Evolutionary conservation across 1,284 basidiomycete genomes (phyloP).

Genomic region (Naganishia albida): DNA sequence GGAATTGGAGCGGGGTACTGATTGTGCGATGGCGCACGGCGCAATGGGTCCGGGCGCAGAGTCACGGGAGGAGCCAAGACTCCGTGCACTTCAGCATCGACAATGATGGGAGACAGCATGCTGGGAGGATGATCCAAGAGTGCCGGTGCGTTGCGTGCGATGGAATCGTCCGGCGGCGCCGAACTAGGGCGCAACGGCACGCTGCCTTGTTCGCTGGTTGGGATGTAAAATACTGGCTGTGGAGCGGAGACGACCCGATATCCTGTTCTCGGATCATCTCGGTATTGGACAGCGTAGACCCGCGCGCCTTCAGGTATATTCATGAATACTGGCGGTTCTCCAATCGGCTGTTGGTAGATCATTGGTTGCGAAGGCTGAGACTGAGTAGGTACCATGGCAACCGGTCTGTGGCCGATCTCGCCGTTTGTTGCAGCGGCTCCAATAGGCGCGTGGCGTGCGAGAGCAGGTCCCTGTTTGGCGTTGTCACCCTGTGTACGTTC

Average conservation of each 20-base stretch:
- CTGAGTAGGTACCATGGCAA: constrained; percentile 16
- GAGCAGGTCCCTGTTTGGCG: not conserved
- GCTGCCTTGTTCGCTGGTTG: not conserved
- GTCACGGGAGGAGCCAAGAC: constrained; percentile 13
- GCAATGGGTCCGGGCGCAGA: constrained; percentile 20
- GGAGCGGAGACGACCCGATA: constrained; percentile 23
- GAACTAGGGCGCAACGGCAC: constrained; percentile 18
- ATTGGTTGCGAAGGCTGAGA: constrained; percentile 12
- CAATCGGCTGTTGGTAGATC: constrained; percentile 16
- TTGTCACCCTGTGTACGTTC: not conserved
- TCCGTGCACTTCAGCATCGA: constrained; percentile 6
- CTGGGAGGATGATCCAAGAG: not conserved
- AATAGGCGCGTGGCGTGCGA: not conserved
- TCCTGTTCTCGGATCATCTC: constrained; percentile 21
- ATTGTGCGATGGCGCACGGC: constrained; percentile 6
- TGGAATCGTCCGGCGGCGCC: constrained; percentile 12
- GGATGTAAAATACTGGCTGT: constrained; percentile 25
- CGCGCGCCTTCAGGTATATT: constrained; percentile 25
- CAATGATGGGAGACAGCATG: constrained; percentile 8
- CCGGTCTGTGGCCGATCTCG: not conserved
- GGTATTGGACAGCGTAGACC: constrained; percentile 22
- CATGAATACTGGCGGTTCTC: constrained; percentile 23
- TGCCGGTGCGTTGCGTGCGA: not conserved
- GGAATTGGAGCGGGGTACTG: constrained; percentile 10
- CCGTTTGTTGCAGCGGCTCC: not conserved